Evolutionary conservation across 2,329 filamentous ascomycete genomes (phyloP).

Genomic region (Sporothrix euskadiensis): DNA sequence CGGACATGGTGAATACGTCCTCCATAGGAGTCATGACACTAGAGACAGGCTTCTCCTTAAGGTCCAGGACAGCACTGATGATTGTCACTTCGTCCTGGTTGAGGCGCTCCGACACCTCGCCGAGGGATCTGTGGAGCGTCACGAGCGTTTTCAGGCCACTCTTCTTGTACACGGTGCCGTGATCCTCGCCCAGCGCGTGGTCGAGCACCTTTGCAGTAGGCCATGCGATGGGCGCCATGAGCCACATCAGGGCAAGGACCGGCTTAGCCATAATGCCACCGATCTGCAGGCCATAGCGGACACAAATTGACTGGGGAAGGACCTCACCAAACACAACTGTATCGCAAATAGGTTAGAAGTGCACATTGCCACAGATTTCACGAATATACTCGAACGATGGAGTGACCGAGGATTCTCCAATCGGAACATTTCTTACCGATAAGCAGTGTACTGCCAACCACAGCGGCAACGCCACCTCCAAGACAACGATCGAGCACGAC

Average conservation of each 20-base stretch:
- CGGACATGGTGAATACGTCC: conserved; percentile 95
- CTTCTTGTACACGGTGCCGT: conserved; percentile 97
- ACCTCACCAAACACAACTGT: conserved; percentile 97
- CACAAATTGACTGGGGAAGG: conserved; percentile 92
- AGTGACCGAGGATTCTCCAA: neutral
- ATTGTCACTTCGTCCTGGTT: conserved; percentile 99
- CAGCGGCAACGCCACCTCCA: conserved; percentile 90
- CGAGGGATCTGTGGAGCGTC: conserved; percentile 88
- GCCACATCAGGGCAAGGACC: conserved; percentile 86
- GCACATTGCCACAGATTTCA: neutral
- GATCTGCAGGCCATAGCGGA: conserved; percentile 92
- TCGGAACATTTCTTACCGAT: conserved; percentile 66
- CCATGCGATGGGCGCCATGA: conserved; percentile 87
- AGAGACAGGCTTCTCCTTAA: conserved; percentile 94
- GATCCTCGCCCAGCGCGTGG: conserved; percentile 87
- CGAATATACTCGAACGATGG: neutral
- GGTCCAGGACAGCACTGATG: conserved; percentile 91
- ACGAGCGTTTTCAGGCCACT: conserved; percentile 95
- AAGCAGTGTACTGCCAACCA: conserved; percentile 86
- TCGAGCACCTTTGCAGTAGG: conserved; percentile 95
- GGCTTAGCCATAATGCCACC: conserved; percentile 90
- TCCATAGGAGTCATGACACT: conserved; percentile 99
- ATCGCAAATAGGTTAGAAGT: neutral
- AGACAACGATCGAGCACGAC: conserved; percentile 93
- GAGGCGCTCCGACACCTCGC: conserved; percentile 80